Percentiles rank a stretch among this genome's conserved stretches.
These are phyloP conservation scores for Suillus alpinus DNA, from an alignment of 768 basidiomycete species.

Conservation along the genomic window DNA sequence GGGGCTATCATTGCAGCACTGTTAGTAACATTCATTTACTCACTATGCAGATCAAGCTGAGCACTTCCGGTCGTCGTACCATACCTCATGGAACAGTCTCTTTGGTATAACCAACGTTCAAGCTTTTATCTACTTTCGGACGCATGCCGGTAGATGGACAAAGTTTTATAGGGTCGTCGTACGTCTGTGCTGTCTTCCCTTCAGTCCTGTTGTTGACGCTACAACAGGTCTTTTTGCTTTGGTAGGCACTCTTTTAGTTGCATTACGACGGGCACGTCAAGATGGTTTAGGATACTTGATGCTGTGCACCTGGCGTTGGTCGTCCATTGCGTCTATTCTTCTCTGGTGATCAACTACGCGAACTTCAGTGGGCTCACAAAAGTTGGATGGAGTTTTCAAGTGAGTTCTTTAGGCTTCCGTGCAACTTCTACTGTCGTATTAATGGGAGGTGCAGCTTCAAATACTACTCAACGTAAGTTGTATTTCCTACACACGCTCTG, in stretches of 20 bases:
- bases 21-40: not conserved
- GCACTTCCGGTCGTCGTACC: not conserved
- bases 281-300: slow-evolving; percentile 31
- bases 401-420: not conserved
- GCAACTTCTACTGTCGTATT: not conserved
- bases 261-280: not conserved
- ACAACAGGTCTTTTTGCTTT: slow-evolving; percentile 6
- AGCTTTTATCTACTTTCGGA: slow-evolving; percentile 2
- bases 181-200: not conserved
- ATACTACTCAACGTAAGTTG: not conserved
- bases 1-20: not conserved
- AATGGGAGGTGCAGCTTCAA: not conserved
- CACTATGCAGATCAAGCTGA: not conserved
- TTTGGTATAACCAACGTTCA: slow-evolving; percentile 6
- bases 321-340: slow-evolving; percentile 35
- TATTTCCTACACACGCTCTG: not conserved
- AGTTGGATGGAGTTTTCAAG: slow-evolving; percentile 25
- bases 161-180: not conserved
- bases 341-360: slow-evolving; percentile 32
- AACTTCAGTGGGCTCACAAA: slow-evolving; percentile 24
- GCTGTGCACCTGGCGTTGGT: slow-evolving; percentile 33
- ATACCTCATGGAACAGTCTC: not conserved
- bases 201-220: not conserved
- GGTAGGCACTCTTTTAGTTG: slow-evolving; percentile 1
- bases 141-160: not conserved